phyloP scores from a whole-genome alignment of 2,329 filamentous ascomycete species.

The Alternaria ethzedia region DNA sequence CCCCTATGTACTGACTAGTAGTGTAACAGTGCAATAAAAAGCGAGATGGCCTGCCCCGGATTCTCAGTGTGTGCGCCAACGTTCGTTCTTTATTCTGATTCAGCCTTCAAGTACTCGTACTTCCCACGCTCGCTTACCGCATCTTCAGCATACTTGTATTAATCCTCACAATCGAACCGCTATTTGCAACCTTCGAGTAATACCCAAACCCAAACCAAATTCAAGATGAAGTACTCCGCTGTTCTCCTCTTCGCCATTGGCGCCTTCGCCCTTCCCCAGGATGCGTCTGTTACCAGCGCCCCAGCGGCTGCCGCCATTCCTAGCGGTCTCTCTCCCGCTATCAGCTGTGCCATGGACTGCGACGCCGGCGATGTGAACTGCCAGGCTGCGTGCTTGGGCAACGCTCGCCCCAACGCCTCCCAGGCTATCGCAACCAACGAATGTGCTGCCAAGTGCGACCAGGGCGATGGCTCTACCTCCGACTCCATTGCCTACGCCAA shows the following conservation, averaged over 20 bases:
- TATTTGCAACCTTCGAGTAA: not conserved
- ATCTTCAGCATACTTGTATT: slow-evolving; percentile 17
- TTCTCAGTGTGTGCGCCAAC: slow-evolving; percentile 20
- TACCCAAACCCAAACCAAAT: slow-evolving; percentile 17
- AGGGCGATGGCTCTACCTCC: slow-evolving; percentile 57
- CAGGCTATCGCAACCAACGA: slow-evolving; percentile 59
- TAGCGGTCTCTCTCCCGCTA: slow-evolving; percentile 31
- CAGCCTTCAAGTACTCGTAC: slow-evolving; percentile 8
- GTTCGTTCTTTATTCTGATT: slow-evolving; percentile 25
- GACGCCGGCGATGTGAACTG: slow-evolving; percentile 56
- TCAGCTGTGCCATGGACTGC: slow-evolving; percentile 50
- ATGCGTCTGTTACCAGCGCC: slow-evolving; percentile 46
- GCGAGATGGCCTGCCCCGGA: slow-evolving; percentile 9
- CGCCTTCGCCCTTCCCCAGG: slow-evolving; percentile 51
- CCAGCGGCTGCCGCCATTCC: slow-evolving; percentile 36
- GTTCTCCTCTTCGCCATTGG: slow-evolving; percentile 55
- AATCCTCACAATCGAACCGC: slow-evolving; percentile 17
- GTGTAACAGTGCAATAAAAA: slow-evolving; percentile 16
- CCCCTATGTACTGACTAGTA: slow-evolving; percentile 13
- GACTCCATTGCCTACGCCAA: slow-evolving; percentile 55
- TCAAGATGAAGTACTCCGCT: slow-evolving; percentile 54
- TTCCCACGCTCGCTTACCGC: slow-evolving; percentile 27
- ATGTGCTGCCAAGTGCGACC: slow-evolving; percentile 60
- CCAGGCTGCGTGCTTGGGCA: slow-evolving; percentile 58
- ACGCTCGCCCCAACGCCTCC: slow-evolving; percentile 59